phyloP scores from a whole-genome alignment of 73 alveolate species.

The Paramecium caudatum region DNA sequence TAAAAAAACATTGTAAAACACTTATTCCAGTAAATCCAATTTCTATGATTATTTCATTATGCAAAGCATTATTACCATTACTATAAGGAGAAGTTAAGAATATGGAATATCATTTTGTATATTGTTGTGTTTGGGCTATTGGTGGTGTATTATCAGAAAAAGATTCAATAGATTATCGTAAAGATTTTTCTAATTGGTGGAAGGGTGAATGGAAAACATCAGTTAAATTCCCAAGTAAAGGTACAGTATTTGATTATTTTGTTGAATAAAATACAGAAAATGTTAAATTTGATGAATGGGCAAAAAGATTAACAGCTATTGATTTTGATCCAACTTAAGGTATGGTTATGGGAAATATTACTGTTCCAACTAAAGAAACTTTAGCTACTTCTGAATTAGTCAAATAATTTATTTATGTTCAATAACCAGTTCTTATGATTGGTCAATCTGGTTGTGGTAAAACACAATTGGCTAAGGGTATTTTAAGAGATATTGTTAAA shows the following conservation, averaged over 20 bases:
- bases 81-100: conserved; percentile 96
- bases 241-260: conserved; percentile 99
- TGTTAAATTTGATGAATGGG: conserved; percentile 98
- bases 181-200: conserved; percentile 99
- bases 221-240: conserved; percentile 99
- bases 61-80: conserved; percentile 95
- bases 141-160: conserved; percentile 99
- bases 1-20: conserved; percentile 91
- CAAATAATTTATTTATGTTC: conserved; percentile 74
- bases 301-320: conserved; percentile 89
- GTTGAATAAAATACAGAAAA: conserved; percentile 93
- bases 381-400: conserved; percentile 85
- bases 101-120: conserved; percentile 96
- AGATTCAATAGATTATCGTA: conserved; percentile 99
- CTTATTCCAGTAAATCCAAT: conserved; percentile 95
- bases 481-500: conserved; percentile 89
- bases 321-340: conserved; percentile 83
- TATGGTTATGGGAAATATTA: conserved; percentile 84
- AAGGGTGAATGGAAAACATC: conserved; percentile 98
- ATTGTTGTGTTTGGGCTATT: conserved; percentile 98
- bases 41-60: conserved; percentile 92
- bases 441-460: conserved; percentile 99
- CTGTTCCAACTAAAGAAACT: conserved; percentile 99
- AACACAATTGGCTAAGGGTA: conserved; percentile 98
- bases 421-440: conserved; percentile 93